Evolutionary conservation across 768 basidiomycete species (phyloP), one percentile per base, ranked within the genome.

Genomic region (Strobilomyces confusus): DNA sequence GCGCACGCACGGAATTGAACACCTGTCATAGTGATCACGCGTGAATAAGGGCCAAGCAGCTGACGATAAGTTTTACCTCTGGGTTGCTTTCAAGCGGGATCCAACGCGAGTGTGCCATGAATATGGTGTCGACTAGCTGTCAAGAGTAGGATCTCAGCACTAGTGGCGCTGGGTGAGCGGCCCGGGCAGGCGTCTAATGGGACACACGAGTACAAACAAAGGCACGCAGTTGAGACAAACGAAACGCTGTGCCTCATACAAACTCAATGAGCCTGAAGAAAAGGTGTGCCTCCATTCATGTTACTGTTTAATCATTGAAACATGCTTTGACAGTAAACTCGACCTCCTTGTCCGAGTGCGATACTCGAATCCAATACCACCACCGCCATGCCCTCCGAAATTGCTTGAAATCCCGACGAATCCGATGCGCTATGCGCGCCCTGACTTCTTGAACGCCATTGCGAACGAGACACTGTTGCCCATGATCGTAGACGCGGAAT

Each of bases 311-410:
- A 5, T 9, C 36, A n/a, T 44, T 57, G 23, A 57, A 40, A 11
- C 38, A 15, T 14, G 36, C 9, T 34, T 72, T 67, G 59, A 71
- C 75, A 77, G 82, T 61, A 94, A 93, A 72, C 79, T 94, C 46
- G 94, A 98, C 70, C 82, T 99, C 25, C 78, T 98, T 49, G 91
- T 95, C 46, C 86, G 92, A 49, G 93, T 95, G 32, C 87, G 95
- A 13, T 98, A 95, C 70, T 81, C 86, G 37, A 97, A 98, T 72
- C 94, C 95, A 3, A 81, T 99, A 3, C 95, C 95, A 2, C 78
- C 93, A 13, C 97, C 97, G 29, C 93, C 97, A 77, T 98, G 91
- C 77, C 97, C 97, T 7, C 95, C 97, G 25, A 95, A 97, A 72
- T 74, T 98, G 4, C 79, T 99, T 63, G 81, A 95, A 54, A 88